Conservation (phyloP, 2,329 filamentous ascomycete species). For the Amylocarpus encephaloides region DNA sequence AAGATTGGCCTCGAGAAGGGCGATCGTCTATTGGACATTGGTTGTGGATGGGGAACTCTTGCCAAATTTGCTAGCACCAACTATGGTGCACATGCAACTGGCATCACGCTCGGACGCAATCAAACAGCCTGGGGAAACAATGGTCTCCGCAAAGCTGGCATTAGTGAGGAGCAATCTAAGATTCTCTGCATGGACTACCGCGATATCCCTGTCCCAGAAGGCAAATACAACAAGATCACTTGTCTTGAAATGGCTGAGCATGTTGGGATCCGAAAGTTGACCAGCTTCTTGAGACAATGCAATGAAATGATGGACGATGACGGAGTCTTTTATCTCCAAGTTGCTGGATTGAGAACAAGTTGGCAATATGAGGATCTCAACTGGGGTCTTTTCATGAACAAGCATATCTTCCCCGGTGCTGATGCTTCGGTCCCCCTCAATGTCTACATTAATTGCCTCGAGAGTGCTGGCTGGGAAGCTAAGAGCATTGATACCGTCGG, state of each 20-base stretch:
- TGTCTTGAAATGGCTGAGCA: conserved; percentile 99
- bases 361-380: conserved; percentile 99
- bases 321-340: conserved; percentile 92
- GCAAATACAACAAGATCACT: conserved; percentile 88
- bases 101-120: conserved; percentile 91
- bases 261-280: conserved; percentile 87
- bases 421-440: conserved; percentile 92
- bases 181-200: conserved; percentile 97
- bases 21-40: conserved; percentile 85
- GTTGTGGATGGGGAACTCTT: conserved; percentile 96
- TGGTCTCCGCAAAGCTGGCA: conserved; percentile 73
- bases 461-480: conserved; percentile 82
- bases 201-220: conserved; percentile 75
- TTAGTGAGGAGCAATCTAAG: conserved; percentile 80
- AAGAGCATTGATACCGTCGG: conserved; percentile 90
- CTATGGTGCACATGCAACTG: conserved; percentile 76
- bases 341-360: conserved; percentile 83
- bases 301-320: conserved; percentile 96
- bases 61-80: conserved; percentile 88
- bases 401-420: conserved; percentile 95
- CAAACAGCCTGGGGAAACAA: conserved; percentile 96
- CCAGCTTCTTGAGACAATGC: conserved; percentile 74
- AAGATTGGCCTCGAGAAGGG: conserved; percentile 81
- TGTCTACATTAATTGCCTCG: conserved; percentile 77
- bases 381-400: conserved; percentile 99